Base-by-base conservation (phyloP, 352 stramenopile species). In the Pythium periplocum region DNA sequence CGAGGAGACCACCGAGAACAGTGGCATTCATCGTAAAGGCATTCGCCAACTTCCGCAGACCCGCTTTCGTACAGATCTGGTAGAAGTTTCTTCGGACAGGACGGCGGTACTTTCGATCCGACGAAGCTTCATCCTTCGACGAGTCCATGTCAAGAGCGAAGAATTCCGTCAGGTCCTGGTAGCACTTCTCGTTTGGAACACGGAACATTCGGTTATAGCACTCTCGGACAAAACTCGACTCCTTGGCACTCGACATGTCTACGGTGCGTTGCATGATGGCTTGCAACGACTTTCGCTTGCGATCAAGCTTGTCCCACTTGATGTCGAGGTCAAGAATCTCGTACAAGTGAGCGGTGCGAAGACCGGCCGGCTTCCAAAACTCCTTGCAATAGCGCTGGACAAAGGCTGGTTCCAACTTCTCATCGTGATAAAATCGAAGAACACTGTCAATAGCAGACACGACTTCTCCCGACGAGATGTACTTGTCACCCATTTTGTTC, bases 381-480 rank as follows among this genome's bases (percentile, higher is more conserved):
- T 96, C 86, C 61, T 96, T 96, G 66, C 71, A 93, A 62, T 96
- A 96, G n/a, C 83, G 76, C 61, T 94, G 84, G 5, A 96, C 86
- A 60, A 93, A 96, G 7, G 84, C 71, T 4, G 86, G 86, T 55
- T 96, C 86, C 2, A 96, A 62, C 40, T 94, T 93, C 45, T 96
- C 86, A 32, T 94, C 83, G 51, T 96, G 86, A 38, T 96, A 96
- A 42, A 94, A 96, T 7, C 83, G 80, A 47, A 96, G 61, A 3
- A 96, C 84, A 10, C 71, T 93, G 53, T 96, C 86, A 54, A 96
- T 94, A 1, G 86, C 86, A 6, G 83, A 93, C 54, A 96, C 83
- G 46, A 94, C 87, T 55, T 94, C 80, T 17, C 86, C 83, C 4
- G 80, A 76, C 7, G 78, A 88, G 4, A 62, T 50, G 4, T 46